Base-by-base conservation (phyloP, 2,329 filamentous ascomycete species). In the Colletotrichum sp. region DNA sequence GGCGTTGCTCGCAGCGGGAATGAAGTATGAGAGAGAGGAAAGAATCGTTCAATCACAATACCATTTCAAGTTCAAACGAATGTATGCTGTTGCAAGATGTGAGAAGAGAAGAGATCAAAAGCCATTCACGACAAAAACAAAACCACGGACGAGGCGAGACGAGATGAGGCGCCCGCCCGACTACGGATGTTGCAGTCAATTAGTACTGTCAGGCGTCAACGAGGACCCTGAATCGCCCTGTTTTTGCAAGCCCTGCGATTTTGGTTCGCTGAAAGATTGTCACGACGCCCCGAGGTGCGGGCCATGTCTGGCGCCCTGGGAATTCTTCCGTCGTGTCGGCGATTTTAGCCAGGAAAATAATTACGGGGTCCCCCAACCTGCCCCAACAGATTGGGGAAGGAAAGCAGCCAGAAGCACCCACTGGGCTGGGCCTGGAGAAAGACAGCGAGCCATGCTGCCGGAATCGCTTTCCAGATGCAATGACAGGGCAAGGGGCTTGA, bases 261-360 rank as follows among this genome's bases (percentile, higher is more conserved):
- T 76, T 64, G 26, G 16, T 76, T 72, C 69, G 73, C 73, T 68
- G 63, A 57, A 76, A 72, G 52, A 72, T 72, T 76, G 73, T 44
- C 69, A 76, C 73, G 73, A 76, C 63, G 63, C 39, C 69, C 73
- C 72, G 69, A 72, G 63, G 26, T 62, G 69, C 63, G 69, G 72
- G 63, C 62, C 69, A 63, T 26, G 67, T 15, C 67, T 49, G 67
- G 30, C 26, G 60, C 32, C 59, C 15, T 67, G 24, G 26, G 69
- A 75, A 75, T 75, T 75, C 62, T 75, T 75, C 72, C 72, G 72
- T 72, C 72, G 63, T 68, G 68, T 75, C 63, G 72, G 72, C 68
- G 72, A 62, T 72, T 75, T 75, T 75, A 39, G 36, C 55, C 59
- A 21, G 21, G 26, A 32, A 18, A 62, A 32, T 49, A 66, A 60